Evolutionary conservation across 805 yeast genomes (phyloP).

Genomic region (Kregervanrija delftensis): DNA sequence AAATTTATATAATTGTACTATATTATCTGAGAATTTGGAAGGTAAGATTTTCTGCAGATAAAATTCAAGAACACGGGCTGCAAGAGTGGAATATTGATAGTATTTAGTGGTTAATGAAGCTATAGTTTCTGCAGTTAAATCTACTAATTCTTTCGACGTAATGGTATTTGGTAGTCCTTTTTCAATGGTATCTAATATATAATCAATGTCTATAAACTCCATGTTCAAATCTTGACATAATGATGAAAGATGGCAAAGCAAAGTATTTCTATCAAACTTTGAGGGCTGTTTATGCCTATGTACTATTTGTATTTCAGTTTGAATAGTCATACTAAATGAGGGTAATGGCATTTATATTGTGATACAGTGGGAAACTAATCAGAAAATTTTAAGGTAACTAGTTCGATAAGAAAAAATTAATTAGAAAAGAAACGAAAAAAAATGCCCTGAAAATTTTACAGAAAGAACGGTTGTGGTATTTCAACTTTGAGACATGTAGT

Average conservation of each 20-base stretch:
- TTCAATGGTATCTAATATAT: conserved; percentile 39
- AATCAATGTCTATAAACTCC: conserved; percentile 37
- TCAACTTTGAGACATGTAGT: conserved; percentile 4
- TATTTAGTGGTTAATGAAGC: conserved; percentile 93
- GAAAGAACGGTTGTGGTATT: too few species aligned
- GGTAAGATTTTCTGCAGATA: conserved; percentile 82
- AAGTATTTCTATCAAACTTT: conserved; percentile 7
- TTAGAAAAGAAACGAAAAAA: too few species aligned
- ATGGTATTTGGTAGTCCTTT: conserved; percentile 44
- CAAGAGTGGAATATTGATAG: conserved; percentile 87
- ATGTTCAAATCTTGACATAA: conserved; percentile 31
- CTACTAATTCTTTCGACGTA: conserved; percentile 33
- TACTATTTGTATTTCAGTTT: too few species aligned
- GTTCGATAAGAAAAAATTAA: too few species aligned
- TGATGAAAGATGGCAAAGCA: conserved; percentile 7
- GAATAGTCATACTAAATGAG: too few species aligned
- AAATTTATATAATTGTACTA: conserved; percentile 47
- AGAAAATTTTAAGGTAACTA: too few species aligned
- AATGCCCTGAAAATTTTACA: too few species aligned
- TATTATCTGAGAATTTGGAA: conserved; percentile 66
- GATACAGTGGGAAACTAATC: too few species aligned
- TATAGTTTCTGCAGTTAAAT: conserved; percentile 79
- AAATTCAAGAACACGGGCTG: conserved; percentile 84
- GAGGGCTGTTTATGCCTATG: background rate
- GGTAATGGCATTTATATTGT: too few species aligned